Conservation (phyloP, 345 rosid species). For the Populus davidiana region DNA sequence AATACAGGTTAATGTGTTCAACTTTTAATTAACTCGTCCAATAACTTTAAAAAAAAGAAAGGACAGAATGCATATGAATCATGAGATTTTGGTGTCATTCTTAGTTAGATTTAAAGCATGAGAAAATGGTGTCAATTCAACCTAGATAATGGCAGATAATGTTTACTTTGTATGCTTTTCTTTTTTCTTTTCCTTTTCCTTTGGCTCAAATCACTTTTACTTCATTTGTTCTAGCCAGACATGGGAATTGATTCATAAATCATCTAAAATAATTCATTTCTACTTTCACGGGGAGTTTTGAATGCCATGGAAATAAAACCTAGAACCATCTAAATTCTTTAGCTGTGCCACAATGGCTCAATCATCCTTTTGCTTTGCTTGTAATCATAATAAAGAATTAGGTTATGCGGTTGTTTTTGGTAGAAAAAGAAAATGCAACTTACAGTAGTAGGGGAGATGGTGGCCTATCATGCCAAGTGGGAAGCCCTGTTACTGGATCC, state of each 20-base stretch:
- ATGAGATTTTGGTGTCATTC: too few relatives aligned
- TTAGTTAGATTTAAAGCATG: too few relatives aligned
- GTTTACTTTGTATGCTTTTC: too few relatives aligned
- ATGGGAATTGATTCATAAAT: neutral
- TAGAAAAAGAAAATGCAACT: constrained; percentile 29
- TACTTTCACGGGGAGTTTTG: neutral
- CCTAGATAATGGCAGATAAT: too few relatives aligned
- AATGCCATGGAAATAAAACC: neutral
- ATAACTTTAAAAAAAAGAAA: too few relatives aligned
- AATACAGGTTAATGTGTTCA: too few relatives aligned
- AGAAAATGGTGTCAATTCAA: too few relatives aligned
- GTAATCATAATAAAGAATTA: neutral
- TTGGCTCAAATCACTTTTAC: neutral
- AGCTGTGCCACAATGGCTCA: neutral
- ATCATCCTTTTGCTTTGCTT: neutral
- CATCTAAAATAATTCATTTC: neutral
- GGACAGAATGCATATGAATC: too few relatives aligned
- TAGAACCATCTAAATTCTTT: neutral
- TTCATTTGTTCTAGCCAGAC: neutral
- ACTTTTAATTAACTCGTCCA: too few relatives aligned
- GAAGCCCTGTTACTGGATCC: constrained; percentile 90
- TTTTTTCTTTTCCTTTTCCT: too few relatives aligned
- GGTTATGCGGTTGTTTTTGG: neutral
- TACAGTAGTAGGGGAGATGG: constrained; percentile 70
- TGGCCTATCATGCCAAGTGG: constrained; percentile 60